Percentiles rank a stretch among this genome's conserved stretches.
These are phyloP conservation scores for Tulasnella sp. DNA, from an alignment of 768 basidiomycete species.

Conservation along the genomic window DNA sequence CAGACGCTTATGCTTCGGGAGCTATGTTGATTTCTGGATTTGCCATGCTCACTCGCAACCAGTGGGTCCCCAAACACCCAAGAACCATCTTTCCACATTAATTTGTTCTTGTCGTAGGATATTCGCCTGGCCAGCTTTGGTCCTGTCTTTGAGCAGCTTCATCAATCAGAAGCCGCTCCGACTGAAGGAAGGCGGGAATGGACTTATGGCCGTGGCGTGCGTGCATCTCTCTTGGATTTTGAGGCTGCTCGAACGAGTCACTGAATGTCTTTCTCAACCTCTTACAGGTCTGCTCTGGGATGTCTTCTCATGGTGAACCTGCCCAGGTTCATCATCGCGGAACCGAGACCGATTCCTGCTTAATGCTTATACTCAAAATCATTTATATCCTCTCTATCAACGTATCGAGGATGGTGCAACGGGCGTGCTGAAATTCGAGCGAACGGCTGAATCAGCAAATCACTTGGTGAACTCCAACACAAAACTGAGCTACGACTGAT, in stretches of 20 bases:
- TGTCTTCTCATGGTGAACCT: not conserved
- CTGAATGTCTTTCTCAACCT: not conserved
- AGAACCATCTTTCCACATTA: too few relatives aligned
- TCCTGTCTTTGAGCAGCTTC: not conserved
- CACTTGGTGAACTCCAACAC: too few relatives aligned
- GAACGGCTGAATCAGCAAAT: too few relatives aligned
- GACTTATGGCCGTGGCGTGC: slow-evolving; percentile 1
- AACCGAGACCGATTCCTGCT: not conserved
- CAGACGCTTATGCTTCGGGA: not conserved
- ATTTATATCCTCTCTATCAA: not conserved
- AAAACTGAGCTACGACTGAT: too few relatives aligned
- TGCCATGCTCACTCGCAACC: slow-evolving; percentile 10
- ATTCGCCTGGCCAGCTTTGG: slow-evolving; percentile 7
- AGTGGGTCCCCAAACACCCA: not conserved
- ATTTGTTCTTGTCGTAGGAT: not conserved
- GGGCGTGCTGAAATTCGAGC: too few relatives aligned
- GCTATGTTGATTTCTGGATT: slow-evolving; percentile 2
- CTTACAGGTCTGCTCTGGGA: not conserved
- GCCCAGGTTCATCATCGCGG: not conserved
- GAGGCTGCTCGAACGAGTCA: not conserved
- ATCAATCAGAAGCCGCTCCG: slow-evolving; percentile 11
- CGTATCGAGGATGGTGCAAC: too few relatives aligned
- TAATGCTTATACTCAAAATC: not conserved
- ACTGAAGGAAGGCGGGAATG: slow-evolving; percentile 9
- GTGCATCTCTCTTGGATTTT: not conserved